Evolutionary conservation across 805 yeast species (phyloP).

Genomic region (Kazachstania psychrophila): DNA sequence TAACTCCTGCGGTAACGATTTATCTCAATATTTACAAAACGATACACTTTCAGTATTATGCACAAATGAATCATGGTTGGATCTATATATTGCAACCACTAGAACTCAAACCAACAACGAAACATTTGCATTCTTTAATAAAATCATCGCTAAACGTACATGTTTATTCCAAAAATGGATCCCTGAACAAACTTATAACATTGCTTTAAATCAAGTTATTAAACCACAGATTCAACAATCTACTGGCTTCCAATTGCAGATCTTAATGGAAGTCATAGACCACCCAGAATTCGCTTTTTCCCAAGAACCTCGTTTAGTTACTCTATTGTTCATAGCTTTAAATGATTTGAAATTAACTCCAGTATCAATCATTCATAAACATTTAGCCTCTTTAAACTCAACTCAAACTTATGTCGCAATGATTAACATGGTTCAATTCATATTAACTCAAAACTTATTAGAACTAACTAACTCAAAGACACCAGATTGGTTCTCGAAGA

Average conservation of each 20-base stretch:
- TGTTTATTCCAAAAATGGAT: too few species aligned
- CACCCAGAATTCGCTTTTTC: slow-evolving; percentile 25
- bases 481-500: slow-evolving; percentile 21
- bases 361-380: slow-evolving; percentile 13
- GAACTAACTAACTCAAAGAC: slow-evolving; percentile 1
- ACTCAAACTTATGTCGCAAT: slow-evolving; percentile 22
- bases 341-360: slow-evolving; percentile 9
- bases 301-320: slow-evolving; percentile 17
- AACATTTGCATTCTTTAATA: too few species aligned
- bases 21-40: too few species aligned
- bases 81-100: too few species aligned
- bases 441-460: slow-evolving; percentile 17
- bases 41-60: slow-evolving; percentile 1
- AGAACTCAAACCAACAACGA: too few species aligned
- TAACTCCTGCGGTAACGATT: too few species aligned
- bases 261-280: slow-evolving; percentile 29
- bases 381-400: slow-evolving; percentile 15
- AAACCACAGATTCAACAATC: too few species aligned
- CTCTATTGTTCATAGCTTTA: slow-evolving; percentile 16
- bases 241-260: slow-evolving; percentile 19
- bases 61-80: slow-evolving; percentile 12
- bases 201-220: too few species aligned
- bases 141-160: too few species aligned
- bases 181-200: too few species aligned
- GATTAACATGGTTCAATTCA: slow-evolving; percentile 19